Evolutionary conservation across 495 filamentous ascomycete species (phyloP).

Genomic region (Tuber aestivum): DNA sequence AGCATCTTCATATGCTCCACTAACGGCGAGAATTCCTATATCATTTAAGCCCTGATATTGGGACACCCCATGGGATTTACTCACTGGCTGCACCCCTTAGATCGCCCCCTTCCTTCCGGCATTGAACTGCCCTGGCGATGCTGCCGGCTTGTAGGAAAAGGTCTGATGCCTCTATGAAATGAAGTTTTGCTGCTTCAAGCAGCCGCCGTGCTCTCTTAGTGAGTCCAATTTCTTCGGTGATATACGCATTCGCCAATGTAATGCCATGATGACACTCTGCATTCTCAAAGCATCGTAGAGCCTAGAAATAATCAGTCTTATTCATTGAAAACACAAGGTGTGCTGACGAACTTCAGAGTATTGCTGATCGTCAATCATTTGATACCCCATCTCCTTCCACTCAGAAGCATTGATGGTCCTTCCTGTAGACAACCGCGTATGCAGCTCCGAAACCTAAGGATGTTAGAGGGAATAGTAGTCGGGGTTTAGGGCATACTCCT

Average conservation of each 20-base stretch:
- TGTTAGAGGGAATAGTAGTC: slow-evolving; percentile 1
- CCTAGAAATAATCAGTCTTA: slow-evolving; percentile 9
- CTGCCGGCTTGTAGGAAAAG: slow-evolving; percentile 15
- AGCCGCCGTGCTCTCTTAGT: slow-evolving; percentile 7
- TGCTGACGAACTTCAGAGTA: slow-evolving; percentile 25
- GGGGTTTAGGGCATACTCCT: neutral
- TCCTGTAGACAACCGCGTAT: neutral
- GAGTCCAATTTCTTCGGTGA: slow-evolving; percentile 18
- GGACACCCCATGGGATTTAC: neutral
- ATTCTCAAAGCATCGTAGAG: slow-evolving; percentile 25
- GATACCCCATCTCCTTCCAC: slow-evolving; percentile 29
- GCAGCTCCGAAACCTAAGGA: slow-evolving; percentile 11
- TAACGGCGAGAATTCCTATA: slow-evolving; percentile 22
- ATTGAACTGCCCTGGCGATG: slow-evolving; percentile 20
- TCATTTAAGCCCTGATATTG: neutral
- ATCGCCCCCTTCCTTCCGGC: slow-evolving; percentile 18
- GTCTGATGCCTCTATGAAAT: slow-evolving; percentile 15
- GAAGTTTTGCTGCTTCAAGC: slow-evolving; percentile 4
- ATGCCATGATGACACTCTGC: slow-evolving; percentile 15
- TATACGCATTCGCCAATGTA: slow-evolving; percentile 19
- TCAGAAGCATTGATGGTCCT: slow-evolving; percentile 12
- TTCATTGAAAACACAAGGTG: neutral
- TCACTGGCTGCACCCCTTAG: slow-evolving; percentile 22
- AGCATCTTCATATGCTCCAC: slow-evolving; percentile 19
- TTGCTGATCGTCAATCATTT: slow-evolving; percentile 25